A percentile compares a stretch with the other conserved stretches of the same genome.
phyloP scores from a whole-genome alignment of 2,329 filamentous ascomycete genomes.

The Plenodomus lindquistii region DNA sequence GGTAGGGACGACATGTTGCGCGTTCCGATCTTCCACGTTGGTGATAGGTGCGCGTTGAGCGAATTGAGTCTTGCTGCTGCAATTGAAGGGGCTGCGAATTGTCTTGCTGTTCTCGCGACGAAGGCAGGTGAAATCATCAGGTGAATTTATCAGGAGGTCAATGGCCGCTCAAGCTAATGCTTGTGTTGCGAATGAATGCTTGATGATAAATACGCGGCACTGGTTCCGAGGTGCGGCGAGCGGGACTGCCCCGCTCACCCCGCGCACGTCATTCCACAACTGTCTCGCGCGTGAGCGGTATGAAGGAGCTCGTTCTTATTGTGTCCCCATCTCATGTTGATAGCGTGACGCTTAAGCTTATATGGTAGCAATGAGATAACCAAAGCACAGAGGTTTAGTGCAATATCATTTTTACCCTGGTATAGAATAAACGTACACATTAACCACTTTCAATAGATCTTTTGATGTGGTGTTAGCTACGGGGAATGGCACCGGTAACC shows the following conservation, averaged over 20 bases:
- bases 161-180: background rate
- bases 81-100: slow-evolving; percentile 13
- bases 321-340: background rate
- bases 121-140: slow-evolving; percentile 20
- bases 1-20: slow-evolving; percentile 58
- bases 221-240: slow-evolving; percentile 4
- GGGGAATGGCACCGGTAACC: too few relatives aligned
- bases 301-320: too few relatives aligned
- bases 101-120: slow-evolving; percentile 10
- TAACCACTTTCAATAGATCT: too few relatives aligned
- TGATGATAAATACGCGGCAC: slow-evolving; percentile 11
- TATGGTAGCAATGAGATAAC: too few relatives aligned
- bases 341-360: too few relatives aligned
- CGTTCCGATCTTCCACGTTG: slow-evolving; percentile 7
- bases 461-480: too few relatives aligned
- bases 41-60: slow-evolving; percentile 18
- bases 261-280: slow-evolving; percentile 7
- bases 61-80: slow-evolving; percentile 22
- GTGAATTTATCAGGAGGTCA: background rate
- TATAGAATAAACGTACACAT: too few relatives aligned
- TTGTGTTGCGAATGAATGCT: background rate
- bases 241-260: slow-evolving; percentile 4
- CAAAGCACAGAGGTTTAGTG: too few relatives aligned
- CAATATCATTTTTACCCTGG: too few relatives aligned
- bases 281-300: background rate